Evolutionary conservation across 1,284 basidiomycete species (phyloP).

Genomic region (Ceratobasidium sp.): DNA sequence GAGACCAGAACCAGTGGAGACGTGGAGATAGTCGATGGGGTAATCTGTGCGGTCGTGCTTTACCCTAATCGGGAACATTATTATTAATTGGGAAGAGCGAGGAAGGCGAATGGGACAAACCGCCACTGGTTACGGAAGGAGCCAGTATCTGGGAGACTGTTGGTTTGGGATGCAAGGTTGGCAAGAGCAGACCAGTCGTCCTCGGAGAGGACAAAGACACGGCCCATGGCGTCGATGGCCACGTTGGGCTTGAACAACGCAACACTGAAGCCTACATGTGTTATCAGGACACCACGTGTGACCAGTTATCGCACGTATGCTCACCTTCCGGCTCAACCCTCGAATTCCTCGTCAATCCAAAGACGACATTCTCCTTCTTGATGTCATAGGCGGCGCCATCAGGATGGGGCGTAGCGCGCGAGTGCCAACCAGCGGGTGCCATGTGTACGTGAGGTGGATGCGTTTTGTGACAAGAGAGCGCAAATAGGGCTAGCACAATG

Average conservation of each 20-base stretch:
- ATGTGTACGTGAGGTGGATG: conserved; percentile 6
- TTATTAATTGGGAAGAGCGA: not conserved
- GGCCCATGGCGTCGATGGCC: conserved; percentile 54
- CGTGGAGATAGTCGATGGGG: conserved; percentile 28
- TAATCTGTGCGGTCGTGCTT: conserved; percentile 34
- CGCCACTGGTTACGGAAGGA: conserved; percentile 55
- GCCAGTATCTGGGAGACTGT: conserved; percentile 48
- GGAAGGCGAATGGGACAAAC: not conserved
- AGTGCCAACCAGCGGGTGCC: conserved; percentile 24
- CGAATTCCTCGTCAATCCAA: conserved; percentile 18
- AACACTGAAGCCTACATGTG: conserved; percentile 52
- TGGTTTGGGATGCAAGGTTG: conserved; percentile 47
- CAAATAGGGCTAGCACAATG: conserved; percentile 6
- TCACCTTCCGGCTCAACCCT: conserved; percentile 28
- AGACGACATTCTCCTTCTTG: conserved; percentile 27
- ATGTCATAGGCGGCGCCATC: conserved; percentile 21
- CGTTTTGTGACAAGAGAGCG: conserved; percentile 1
- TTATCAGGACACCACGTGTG: too few relatives aligned
- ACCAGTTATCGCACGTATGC: not conserved
- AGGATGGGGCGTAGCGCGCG: conserved; percentile 24
- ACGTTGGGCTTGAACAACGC: conserved; percentile 53
- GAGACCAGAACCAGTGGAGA: conserved; percentile 11
- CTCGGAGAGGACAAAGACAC: conserved; percentile 48
- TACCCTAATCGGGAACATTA: conserved; percentile 4
- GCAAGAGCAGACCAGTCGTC: conserved; percentile 51